Evolutionary conservation across 805 yeast species (phyloP), one percentile per base, ranked within the genome.

Genomic region (Pichia nakasei): DNA sequence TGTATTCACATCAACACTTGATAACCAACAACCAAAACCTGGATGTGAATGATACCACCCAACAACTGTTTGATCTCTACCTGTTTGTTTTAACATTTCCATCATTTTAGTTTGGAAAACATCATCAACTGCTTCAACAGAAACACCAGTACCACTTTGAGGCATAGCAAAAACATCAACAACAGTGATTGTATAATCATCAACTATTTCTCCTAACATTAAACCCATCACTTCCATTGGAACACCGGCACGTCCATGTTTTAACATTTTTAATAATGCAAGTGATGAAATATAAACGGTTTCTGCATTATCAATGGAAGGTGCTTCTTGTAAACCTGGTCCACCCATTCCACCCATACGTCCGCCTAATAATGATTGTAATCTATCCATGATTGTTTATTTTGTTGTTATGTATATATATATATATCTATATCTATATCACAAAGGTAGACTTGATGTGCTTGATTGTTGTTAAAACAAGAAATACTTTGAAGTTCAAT

Each of bases 1-100:
- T 3, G 99, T 93, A 64, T 88, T 87, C 48, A 93, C 95, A 75
- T 93, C 99, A 24, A 93, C 97, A 24, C 89, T 80, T 12, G 97
- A 89, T 54, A 93, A 73, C 99, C 99, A 93, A 70, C 99, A 93
- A n/a, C 98, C 98, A 63, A 91, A 93, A 17, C 98, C 98, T 5
- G 98, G 98, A 67, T 93, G 98, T 13, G 97, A 89, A 63, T 93
- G 99, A 69, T 93, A 93, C 99, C 99, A 93, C 29, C 99, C 99
- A 40, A 93, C 99, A 43, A 93, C 98, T 86, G 86, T 88, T 63
- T 93, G 95, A 66, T 89, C 97, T 64, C 99, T 76, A n/a, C 99
- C 99, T 1, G 98, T 93, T 64, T 93, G 98, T 66, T 85, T 81
- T 59, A 93, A 75, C 98, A 93, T 93, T 60, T 93, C 99, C 98